A percentile compares a stretch with the other conserved stretches of the same genome.
Evolutionary conservation across 352 stramenopile species (phyloP).

Genomic region (Globisporangium barbulae): DNA sequence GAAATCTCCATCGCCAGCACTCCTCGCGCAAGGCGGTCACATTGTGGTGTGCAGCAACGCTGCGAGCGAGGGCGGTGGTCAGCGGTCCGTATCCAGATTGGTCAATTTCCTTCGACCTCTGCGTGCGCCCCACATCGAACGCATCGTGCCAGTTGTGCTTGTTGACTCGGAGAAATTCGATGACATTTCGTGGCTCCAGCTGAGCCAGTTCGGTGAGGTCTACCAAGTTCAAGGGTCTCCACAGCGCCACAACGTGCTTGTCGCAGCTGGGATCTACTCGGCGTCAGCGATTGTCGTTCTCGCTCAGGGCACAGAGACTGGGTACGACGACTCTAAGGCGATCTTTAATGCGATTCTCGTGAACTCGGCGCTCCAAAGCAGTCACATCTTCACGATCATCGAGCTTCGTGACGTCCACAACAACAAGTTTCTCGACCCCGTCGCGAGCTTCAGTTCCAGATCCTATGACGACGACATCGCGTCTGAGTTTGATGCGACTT

Average conservation of each 20-base stretch:
- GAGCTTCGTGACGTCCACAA: slow-evolving; percentile 83
- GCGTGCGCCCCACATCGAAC: slow-evolving; percentile 64
- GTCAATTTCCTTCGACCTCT: slow-evolving; percentile 78
- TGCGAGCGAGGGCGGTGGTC: slow-evolving; percentile 49
- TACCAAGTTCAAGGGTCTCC: slow-evolving; percentile 80
- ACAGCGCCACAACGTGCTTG: slow-evolving; percentile 67
- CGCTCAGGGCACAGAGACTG: slow-evolving; percentile 65
- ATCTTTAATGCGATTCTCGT: slow-evolving; percentile 87
- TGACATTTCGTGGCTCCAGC: slow-evolving; percentile 56
- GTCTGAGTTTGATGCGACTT: slow-evolving; percentile 4
- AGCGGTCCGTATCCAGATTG: slow-evolving; percentile 57
- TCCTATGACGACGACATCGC: slow-evolving; percentile 12
- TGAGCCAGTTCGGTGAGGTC: slow-evolving; percentile 66
- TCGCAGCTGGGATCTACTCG: slow-evolving; percentile 72
- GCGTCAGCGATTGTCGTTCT: slow-evolving; percentile 80
- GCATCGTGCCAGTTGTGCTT: slow-evolving; percentile 66
- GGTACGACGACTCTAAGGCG: slow-evolving; percentile 80
- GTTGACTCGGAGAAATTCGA: slow-evolving; percentile 72
- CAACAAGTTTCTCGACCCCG: slow-evolving; percentile 77
- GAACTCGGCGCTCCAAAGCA: slow-evolving; percentile 62
- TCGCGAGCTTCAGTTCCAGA: slow-evolving; percentile 55
- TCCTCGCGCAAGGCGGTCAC: slow-evolving; percentile 54
- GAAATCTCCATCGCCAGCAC: slow-evolving; percentile 30
- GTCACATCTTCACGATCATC: slow-evolving; percentile 81
- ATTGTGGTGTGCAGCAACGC: slow-evolving; percentile 85